Conservation (phyloP, 192 early-diverging fungal genomes). For the Rhizoclosmatium globosum region DNA sequence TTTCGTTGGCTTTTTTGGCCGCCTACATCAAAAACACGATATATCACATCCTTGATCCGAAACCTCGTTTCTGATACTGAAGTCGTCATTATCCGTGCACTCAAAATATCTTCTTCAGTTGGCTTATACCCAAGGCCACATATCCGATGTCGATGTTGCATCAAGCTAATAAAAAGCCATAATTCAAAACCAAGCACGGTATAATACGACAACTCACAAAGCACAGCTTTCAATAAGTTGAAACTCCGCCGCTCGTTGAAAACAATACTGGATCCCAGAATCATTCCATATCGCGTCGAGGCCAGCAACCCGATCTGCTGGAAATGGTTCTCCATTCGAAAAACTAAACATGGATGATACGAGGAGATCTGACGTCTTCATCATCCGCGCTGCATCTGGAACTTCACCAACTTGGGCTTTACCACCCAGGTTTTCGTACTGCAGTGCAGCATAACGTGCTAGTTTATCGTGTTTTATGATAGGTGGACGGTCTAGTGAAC, state of each 20-base stretch:
- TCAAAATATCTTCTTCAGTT: conserved; percentile 72
- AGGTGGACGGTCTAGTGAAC: background rate
- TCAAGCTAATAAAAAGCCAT: background rate
- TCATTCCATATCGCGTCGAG: conserved; percentile 48
- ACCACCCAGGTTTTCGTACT: background rate
- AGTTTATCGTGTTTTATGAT: background rate
- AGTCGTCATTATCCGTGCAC: conserved; percentile 69
- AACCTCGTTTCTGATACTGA: conserved; percentile 72
- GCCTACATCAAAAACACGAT: conserved; percentile 71
- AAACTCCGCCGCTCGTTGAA: conserved; percentile 39
- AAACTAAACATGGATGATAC: background rate
- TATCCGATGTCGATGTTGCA: conserved; percentile 49
- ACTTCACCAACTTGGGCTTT: background rate
- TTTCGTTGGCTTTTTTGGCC: conserved; percentile 66
- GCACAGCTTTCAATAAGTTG: conserved; percentile 53
- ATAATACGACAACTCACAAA: conserved; percentile 43
- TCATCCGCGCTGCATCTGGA: background rate
- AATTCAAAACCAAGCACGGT: background rate
- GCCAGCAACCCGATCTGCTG: background rate
- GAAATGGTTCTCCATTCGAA: background rate
- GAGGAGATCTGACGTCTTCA: background rate
- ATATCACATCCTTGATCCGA: conserved; percentile 52
- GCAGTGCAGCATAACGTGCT: background rate
- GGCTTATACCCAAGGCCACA: conserved; percentile 58
- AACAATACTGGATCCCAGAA: conserved; percentile 45